Base-by-base conservation (phyloP, 225 moss, liverwort and hornwort species). In the Neckera pumila region DNA sequence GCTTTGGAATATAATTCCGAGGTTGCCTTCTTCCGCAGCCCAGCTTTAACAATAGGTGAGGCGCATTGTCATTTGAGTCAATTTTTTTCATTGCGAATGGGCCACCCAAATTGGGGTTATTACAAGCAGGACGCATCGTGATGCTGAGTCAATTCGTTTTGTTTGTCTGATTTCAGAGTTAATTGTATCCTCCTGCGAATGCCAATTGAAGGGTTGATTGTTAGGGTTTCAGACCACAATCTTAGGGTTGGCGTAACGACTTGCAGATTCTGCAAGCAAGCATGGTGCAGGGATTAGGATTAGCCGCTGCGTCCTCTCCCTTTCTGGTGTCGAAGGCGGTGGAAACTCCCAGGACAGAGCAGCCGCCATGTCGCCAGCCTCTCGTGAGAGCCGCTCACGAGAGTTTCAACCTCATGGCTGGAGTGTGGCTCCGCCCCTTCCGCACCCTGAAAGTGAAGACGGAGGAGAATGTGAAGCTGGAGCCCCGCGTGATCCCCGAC, bases 391-490 rank as follows among this genome's bases (percentile, higher is more conserved):
- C 89, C 67, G 89, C 76, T 27, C 91, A 89, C 65, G 94, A 94
- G 72, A 92, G 94, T 58, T 93, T 92, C 72, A 93, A 91, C 73
- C 92, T 94, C 43, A 93, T 94, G 94, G 91, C 88, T 56, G 89
- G 94, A 59, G 91, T 88, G 12, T 94, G 94, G 94, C 83, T 94
- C 26, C 93, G 92, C 19, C 94, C 92, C 22, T 90, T 89, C 27
- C 88, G 92, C 65, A 93, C 86, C 33, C 88, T 93, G 94, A 93
- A 92, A 80, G 93, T 94, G 90, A 91, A 89, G 84, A 90, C 94
- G 70, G 94, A 94, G 40, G 96, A 97, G 47, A 97, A 99, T 86
- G 98, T 97, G 85, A 96, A 90, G 66, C 92, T 95, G 89, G 98
- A 99, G 89, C 87, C 92, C 67, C 93, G 92, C 58, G 92, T 91